Conservation (phyloP, 352 stramenopile species). For the Phytophthora foliorum region DNA sequence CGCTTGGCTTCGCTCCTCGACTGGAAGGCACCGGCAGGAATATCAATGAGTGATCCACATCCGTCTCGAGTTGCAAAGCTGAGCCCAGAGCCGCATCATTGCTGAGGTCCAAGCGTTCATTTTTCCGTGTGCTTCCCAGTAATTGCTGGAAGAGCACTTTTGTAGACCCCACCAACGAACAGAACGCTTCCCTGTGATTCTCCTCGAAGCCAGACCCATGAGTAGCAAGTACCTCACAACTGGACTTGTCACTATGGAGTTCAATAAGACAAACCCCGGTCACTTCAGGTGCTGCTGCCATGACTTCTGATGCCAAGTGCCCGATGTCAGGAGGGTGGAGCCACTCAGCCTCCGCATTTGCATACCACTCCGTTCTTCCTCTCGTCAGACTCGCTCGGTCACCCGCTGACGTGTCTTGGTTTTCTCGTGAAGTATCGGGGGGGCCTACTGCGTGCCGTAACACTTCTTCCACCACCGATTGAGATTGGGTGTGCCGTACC, state of each 20-base stretch:
- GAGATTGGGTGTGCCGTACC: slow-evolving; percentile 25
- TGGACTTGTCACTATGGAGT: slow-evolving; percentile 51
- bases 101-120: slow-evolving; percentile 52
- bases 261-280: slow-evolving; percentile 63
- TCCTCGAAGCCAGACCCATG: slow-evolving; percentile 28
- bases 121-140: slow-evolving; percentile 46
- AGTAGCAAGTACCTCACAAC: slow-evolving; percentile 42
- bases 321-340: slow-evolving; percentile 47
- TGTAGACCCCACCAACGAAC: slow-evolving; percentile 18
- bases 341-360: slow-evolving; percentile 39
- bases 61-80: slow-evolving; percentile 28
- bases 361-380: slow-evolving; percentile 13
- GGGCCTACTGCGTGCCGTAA: slow-evolving; percentile 46
- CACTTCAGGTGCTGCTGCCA: slow-evolving; percentile 28
- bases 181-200: slow-evolving; percentile 16
- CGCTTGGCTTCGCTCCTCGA: slow-evolving; percentile 44
- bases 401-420: slow-evolving; percentile 2
- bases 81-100: slow-evolving; percentile 39
- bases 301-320: slow-evolving; percentile 42
- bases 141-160: slow-evolving; percentile 47
- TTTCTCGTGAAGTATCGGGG: slow-evolving; percentile 12
- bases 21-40: slow-evolving; percentile 65
- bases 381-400: slow-evolving; percentile 6
- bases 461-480: slow-evolving; percentile 50
- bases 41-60: slow-evolving; percentile 34